Conservation (phyloP, 352 stramenopile species). For the Phytophthora syringae region DNA sequence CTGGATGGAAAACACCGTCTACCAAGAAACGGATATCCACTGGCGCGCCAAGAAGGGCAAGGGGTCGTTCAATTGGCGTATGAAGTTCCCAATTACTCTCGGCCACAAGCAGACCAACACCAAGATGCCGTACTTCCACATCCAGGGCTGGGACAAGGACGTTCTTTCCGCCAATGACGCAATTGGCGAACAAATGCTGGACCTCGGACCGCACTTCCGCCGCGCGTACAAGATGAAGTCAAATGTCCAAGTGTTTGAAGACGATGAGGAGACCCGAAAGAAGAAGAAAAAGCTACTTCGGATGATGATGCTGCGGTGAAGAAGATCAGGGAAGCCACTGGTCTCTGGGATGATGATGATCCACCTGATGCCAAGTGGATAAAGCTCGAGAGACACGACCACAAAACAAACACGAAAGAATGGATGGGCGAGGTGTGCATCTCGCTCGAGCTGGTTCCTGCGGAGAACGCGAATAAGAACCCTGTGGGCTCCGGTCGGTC, state of each 20-base stretch:
- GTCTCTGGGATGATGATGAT: slow-evolving; percentile 85
- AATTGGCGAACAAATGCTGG: slow-evolving; percentile 88
- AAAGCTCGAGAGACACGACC: slow-evolving; percentile 82
- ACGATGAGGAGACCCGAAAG: slow-evolving; percentile 75
- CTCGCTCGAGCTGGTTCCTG: slow-evolving; percentile 88
- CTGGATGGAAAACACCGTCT: slow-evolving; percentile 87
- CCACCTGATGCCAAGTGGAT: slow-evolving; percentile 86
- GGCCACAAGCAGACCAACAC: slow-evolving; percentile 85
- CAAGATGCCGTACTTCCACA: slow-evolving; percentile 94
- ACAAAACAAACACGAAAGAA: slow-evolving; percentile 82
- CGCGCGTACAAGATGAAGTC: slow-evolving; percentile 83
- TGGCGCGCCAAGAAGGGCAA: slow-evolving; percentile 95
- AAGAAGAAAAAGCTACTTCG: slow-evolving; percentile 82
- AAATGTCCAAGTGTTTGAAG: slow-evolving; percentile 82
- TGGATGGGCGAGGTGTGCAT: slow-evolving; percentile 90
- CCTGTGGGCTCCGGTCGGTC: slow-evolving; percentile 83
- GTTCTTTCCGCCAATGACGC: slow-evolving; percentile 93
- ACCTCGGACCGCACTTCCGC: slow-evolving; percentile 77
- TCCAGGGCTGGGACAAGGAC: slow-evolving; percentile 96
- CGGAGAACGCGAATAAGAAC: slow-evolving; percentile 83
- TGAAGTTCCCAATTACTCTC: slow-evolving; percentile 93
- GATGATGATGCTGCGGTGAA: slow-evolving; percentile 81
- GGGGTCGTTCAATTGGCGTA: slow-evolving; percentile 94
- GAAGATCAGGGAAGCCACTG: slow-evolving; percentile 86
- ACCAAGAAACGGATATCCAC: slow-evolving; percentile 93